Conservation (phyloP, 345 rosid species). For the Pseudoturritis turrita region DNA sequence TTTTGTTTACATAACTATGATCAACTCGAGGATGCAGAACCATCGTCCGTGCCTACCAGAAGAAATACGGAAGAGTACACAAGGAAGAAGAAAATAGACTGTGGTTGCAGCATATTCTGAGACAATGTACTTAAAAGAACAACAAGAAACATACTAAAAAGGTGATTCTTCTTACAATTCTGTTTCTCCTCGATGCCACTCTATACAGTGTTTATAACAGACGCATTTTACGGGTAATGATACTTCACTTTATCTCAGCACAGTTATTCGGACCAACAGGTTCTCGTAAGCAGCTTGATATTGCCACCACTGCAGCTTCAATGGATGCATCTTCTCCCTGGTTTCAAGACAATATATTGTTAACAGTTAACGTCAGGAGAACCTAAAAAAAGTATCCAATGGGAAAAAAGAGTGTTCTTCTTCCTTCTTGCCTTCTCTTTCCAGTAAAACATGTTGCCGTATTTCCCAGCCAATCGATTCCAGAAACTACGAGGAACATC, state of each 20-base stretch:
- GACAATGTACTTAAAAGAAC: no score
- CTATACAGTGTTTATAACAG: constrained; percentile 1
- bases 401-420: constrained; percentile 19
- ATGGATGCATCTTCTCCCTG: constrained; percentile 92
- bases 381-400: background rate
- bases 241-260: constrained; percentile 51
- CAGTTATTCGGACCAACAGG: constrained; percentile 76
- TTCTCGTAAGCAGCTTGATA: constrained; percentile 76
- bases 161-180: background rate
- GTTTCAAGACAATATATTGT: constrained; percentile 12
- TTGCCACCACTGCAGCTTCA: constrained; percentile 90
- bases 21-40: background rate
- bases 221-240: background rate
- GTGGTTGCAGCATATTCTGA: background rate
- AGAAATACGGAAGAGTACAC: background rate
- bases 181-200: background rate
- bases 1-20: no score
- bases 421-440: constrained; percentile 68
- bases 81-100: background rate
- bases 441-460: constrained; percentile 56
- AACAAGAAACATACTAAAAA: no score
- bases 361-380: background rate
- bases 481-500: constrained; percentile 87
- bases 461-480: constrained; percentile 43
- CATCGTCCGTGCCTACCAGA: no score